Evolutionary conservation across 202 grass and related monocot species (phyloP).

Genomic region (Cymbopogon flexuosus): DNA sequence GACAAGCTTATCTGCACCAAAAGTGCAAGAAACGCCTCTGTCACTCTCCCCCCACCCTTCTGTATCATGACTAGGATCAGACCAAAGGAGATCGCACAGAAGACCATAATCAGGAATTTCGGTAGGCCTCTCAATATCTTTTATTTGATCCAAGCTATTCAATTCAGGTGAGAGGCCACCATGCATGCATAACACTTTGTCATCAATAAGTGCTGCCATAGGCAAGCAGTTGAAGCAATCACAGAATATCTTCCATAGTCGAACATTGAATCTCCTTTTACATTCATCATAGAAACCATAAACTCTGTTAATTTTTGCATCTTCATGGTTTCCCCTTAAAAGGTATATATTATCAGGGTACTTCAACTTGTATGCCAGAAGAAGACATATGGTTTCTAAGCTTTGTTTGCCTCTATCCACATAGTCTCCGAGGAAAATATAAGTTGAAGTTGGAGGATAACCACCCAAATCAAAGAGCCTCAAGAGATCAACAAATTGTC

Average conservation of each 20-base stretch:
- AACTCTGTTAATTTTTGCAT: slow-evolving; percentile 87
- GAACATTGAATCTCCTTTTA: slow-evolving; percentile 86
- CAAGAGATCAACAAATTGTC: slow-evolving; percentile 78
- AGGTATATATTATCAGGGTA: slow-evolving; percentile 84
- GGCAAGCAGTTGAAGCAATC: slow-evolving; percentile 96
- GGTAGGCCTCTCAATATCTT: slow-evolving; percentile 59
- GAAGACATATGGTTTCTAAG: slow-evolving; percentile 85
- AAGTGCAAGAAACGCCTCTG: slow-evolving; percentile 74
- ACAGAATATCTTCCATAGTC: slow-evolving; percentile 85
- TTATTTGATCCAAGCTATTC: slow-evolving; percentile 77
- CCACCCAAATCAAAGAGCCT: slow-evolving; percentile 81
- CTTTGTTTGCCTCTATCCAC: slow-evolving; percentile 90
- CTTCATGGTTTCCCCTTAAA: slow-evolving; percentile 84
- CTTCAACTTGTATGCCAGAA: slow-evolving; percentile 82
- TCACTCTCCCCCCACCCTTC: slow-evolving; percentile 78
- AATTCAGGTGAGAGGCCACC: slow-evolving; percentile 82
- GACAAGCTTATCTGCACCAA: slow-evolving; percentile 78
- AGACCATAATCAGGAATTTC: slow-evolving; percentile 89
- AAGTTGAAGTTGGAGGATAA: slow-evolving; percentile 74
- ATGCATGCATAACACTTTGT: slow-evolving; percentile 88
- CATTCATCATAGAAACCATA: slow-evolving; percentile 98
- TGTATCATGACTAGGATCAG: slow-evolving; percentile 67
- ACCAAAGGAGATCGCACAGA: slow-evolving; percentile 85
- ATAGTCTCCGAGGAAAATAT: slow-evolving; percentile 91
- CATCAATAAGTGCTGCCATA: slow-evolving; percentile 68